These are phyloP conservation scores for Prunus fruticosa DNA, from an alignment of 306 rosid genomes.

Conservation along the genomic window DNA sequence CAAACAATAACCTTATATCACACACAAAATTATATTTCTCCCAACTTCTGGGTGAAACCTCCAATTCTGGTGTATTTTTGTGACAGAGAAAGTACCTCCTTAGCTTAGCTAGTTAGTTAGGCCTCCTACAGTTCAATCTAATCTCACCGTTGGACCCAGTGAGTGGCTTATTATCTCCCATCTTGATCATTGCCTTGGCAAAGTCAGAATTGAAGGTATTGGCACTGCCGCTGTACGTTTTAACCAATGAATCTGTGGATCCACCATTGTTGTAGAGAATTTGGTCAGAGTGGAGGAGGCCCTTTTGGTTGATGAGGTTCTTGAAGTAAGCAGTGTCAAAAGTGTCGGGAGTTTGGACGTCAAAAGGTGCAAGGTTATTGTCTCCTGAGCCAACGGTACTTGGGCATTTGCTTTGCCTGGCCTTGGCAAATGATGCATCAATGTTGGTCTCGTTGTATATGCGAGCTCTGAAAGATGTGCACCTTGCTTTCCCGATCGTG, in stretches of 20 bases:
- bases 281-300: conserved; percentile 80
- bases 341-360: conserved; percentile 40
- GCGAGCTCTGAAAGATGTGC: conserved; percentile 47
- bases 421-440: conserved; percentile 49
- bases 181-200: conserved; percentile 59
- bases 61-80: neutral
- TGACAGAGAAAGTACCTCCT: neutral
- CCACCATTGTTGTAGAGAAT: conserved; percentile 52
- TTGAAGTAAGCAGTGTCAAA: conserved; percentile 68
- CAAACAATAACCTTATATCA: neutral
- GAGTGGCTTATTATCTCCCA: conserved; percentile 70
- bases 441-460: conserved; percentile 60
- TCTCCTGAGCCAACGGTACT: conserved; percentile 41
- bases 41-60: neutral
- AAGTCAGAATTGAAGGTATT: conserved; percentile 50
- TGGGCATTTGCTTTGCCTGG: conserved; percentile 49
- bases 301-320: conserved; percentile 54
- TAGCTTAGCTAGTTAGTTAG: conserved; percentile 26
- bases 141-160: conserved; percentile 76
- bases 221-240: conserved; percentile 31
- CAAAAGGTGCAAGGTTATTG: conserved; percentile 50
- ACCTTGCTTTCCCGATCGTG: conserved; percentile 75
- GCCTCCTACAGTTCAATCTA: conserved; percentile 58
- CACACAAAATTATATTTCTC: neutral
- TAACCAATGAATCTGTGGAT: conserved; percentile 66